Conservation (phyloP, 78 protist genomes). For the Chrysochromulina parva region DNA sequence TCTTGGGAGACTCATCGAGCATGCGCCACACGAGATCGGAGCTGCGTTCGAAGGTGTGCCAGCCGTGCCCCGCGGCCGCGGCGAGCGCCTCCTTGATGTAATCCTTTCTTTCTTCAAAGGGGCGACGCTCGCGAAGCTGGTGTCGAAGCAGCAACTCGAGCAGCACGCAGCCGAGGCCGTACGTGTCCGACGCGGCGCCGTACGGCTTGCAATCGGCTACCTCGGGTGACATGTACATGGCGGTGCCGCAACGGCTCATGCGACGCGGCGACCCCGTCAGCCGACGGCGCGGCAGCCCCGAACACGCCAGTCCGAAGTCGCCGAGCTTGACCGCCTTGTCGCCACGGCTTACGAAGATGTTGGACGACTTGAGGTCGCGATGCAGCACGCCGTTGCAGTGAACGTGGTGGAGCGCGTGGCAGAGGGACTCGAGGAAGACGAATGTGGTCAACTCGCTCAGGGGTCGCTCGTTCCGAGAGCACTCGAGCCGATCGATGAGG, state of each 20-base stretch:
- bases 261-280: constrained; percentile 27
- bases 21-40: not conserved
- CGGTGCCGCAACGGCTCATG: not conserved
- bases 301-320: constrained; percentile 13
- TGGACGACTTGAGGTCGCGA: constrained; percentile 16
- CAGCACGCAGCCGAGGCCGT: constrained; percentile 12
- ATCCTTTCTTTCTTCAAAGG: not conserved
- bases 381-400: constrained; percentile 11
- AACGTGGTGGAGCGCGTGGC: not conserved
- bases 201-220: constrained; percentile 3
- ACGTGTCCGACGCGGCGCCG: not conserved
- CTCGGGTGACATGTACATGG: constrained; percentile 10
- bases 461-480: not conserved
- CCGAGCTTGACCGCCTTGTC: not conserved
- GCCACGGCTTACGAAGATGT: not conserved
- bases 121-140: constrained; percentile 11
- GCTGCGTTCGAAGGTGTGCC: not conserved
- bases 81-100: not conserved
- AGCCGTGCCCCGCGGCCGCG: not conserved
- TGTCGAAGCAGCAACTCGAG: not conserved
- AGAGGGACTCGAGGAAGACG: not conserved
- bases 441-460: not conserved
- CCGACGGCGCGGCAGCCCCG: not conserved
- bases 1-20: constrained; percentile 2
- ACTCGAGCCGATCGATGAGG: constrained; percentile 1